Evolutionary conservation across 345 rosid genomes (phyloP).

Genomic region (Citrus reticulata): DNA sequence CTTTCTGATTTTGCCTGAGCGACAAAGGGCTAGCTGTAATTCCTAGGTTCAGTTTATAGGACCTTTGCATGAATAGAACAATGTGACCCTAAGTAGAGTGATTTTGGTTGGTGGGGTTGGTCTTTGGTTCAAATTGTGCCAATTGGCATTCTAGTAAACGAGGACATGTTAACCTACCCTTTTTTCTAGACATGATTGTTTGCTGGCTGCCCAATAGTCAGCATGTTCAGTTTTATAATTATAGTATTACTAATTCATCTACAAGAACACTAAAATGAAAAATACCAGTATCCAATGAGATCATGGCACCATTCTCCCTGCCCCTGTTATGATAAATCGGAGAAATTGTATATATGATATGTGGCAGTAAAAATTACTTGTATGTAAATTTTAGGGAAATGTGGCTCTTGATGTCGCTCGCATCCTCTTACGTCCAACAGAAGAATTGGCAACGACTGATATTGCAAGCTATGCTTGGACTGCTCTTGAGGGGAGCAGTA

Average conservation of each 20-base stretch:
- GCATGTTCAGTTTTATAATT: neutral
- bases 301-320: neutral
- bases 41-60: neutral
- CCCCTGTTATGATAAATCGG: neutral
- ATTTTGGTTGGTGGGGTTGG: neutral
- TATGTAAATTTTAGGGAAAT: slow-evolving; percentile 63
- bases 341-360: neutral
- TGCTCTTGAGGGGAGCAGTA: slow-evolving; percentile 66
- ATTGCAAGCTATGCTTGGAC: slow-evolving; percentile 74
- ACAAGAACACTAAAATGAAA: neutral
- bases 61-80: neutral
- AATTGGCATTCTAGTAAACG: neutral
- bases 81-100: neutral
- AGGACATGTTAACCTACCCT: neutral
- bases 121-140: neutral
- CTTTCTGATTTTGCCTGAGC: neutral
- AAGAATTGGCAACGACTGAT: slow-evolving; percentile 80
- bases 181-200: neutral
- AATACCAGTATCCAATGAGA: neutral
- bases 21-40: no score
- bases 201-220: neutral
- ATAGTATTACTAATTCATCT: neutral
- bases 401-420: slow-evolving; percentile 95
- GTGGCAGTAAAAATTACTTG: neutral
- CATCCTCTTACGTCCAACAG: slow-evolving; percentile 68